A percentile compares a stretch with the other conserved stretches of the same genome.
These are phyloP conservation scores for Brettanomyces custersianus DNA, from an alignment of 805 yeast species.

Conservation along the genomic window DNA sequence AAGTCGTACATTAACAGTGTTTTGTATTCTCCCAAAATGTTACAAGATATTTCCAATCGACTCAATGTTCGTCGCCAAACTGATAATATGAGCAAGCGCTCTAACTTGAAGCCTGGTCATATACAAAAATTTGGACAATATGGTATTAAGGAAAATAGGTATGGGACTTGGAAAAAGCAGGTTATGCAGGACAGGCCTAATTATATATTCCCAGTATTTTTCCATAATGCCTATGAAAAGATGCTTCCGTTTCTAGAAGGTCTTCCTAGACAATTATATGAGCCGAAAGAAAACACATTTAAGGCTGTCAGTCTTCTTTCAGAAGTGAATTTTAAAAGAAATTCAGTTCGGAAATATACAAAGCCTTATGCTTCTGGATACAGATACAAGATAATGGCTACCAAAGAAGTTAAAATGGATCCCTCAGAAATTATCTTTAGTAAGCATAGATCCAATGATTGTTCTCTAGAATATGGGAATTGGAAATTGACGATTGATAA, in stretches of 20 bases:
- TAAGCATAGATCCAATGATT: neutral
- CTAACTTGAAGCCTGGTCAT: no score
- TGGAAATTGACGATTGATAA: neutral
- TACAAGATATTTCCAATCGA: constrained; percentile 12
- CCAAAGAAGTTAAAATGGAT: neutral
- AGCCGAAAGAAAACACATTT: constrained; percentile 1
- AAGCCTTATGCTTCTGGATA: neutral
- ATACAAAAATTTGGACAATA: no score
- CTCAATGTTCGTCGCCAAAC: neutral
- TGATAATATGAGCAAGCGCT: no score
- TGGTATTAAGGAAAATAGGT: neutral
- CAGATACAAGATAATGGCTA: neutral
- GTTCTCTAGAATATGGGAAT: neutral
- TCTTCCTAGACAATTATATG: neutral
- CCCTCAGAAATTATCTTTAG: neutral
- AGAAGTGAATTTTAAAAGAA: constrained; percentile 7
- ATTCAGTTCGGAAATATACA: constrained; percentile 10
- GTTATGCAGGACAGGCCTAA: constrained; percentile 6
- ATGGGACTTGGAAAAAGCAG: no score
- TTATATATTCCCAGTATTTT: constrained; percentile 9
- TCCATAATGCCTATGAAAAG: constrained; percentile 2
- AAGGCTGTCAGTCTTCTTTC: constrained; percentile 1
- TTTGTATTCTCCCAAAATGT: constrained; percentile 4
- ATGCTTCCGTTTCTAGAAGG: constrained; percentile 10
- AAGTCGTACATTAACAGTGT: no score